phyloP scores from a whole-genome alignment of 768 basidiomycete species.

The Pisolithus orientalis region DNA sequence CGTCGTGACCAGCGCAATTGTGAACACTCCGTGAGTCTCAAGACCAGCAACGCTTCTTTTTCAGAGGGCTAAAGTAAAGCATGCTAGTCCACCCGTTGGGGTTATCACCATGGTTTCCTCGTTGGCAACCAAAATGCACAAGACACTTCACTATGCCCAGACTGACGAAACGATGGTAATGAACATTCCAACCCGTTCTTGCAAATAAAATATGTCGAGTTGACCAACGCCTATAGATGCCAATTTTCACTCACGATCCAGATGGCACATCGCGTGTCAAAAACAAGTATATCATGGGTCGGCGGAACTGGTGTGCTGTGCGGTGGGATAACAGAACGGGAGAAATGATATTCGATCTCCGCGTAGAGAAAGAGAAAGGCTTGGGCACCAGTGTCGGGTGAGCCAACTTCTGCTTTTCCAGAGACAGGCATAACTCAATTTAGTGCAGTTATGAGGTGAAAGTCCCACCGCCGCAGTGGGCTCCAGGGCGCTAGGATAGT shows the following conservation, averaged over 20 bases:
- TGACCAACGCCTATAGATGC: conserved; percentile 44
- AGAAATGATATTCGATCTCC: conserved; percentile 74
- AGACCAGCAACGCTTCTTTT: neutral
- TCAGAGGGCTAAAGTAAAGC: neutral
- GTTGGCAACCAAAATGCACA: conserved; percentile 76
- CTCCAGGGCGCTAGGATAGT: conserved; percentile 11
- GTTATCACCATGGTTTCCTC: conserved; percentile 79
- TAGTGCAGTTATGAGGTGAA: conserved; percentile 36
- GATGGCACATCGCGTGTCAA: conserved; percentile 64
- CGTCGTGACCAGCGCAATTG: conserved; percentile 86
- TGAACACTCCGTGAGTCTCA: conserved; percentile 81
- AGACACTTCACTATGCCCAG: conserved; percentile 70
- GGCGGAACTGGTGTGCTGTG: conserved; percentile 82
- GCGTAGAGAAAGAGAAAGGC: conserved; percentile 83
- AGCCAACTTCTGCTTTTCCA: conserved; percentile 15
- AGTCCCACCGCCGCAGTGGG: conserved; percentile 40
- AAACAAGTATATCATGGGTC: conserved; percentile 79
- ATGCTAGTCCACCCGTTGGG: conserved; percentile 48
- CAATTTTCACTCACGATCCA: conserved; percentile 71
- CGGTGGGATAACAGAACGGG: conserved; percentile 51
- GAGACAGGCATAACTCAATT: neutral
- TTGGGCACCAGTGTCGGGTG: conserved; percentile 76
- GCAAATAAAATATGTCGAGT: neutral
- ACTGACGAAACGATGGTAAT: conserved; percentile 88
- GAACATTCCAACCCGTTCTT: neutral